Evolutionary conservation across 306 rosid genomes (phyloP), one percentile per base, ranked within the genome.

Genomic region (Carpinus viminea): DNA sequence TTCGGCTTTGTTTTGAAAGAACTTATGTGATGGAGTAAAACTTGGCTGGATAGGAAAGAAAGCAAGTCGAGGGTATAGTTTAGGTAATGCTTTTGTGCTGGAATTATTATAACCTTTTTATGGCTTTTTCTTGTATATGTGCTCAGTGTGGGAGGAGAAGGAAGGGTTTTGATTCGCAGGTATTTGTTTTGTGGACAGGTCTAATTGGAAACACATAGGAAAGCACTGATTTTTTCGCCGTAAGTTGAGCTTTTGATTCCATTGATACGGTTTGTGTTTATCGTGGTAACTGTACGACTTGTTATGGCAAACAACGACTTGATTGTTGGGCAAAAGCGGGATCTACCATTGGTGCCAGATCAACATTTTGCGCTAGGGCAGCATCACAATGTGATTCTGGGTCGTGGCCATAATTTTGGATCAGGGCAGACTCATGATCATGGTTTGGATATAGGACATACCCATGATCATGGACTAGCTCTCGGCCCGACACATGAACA

Each of bases 261-360:
- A 17, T 68, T 36, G 57, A 46, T 12, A 36, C 77, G 68, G 41
- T 45, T 48, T 46, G 55, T 41, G 26, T 60, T 34, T 69, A 21
- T 17, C 62, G 13, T 48, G 46, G 18, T 70, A 64, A 50, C 62
- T 43, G 73, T 20, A 53, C 70, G 61, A 36, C 7, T 75, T 72
- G 77, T 28, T 47, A 87, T 87, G 88, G 81, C 79, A 36, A 84
- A 70, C 71, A 74, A 82, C 51, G 78, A 73, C 68, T 64, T 76
- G 47, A 41, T 78, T 62, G 34, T 79, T 2, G 82, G 84, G 57
- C 80, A 84, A 76, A 73, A 62, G 78, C 78, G 38, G 41, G n/a
- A 46, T 55, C 45, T 65, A 48, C 26, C 76, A 6, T 21, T 74
- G 50, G 54, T 78, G 64, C 60, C 79, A 18, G 60, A 47, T 57